Evolutionary conservation across 1,284 basidiomycete genomes (phyloP), one percentile per base, ranked within the genome.

Genomic region (Cutaneotrichosporon cutaneum): DNA sequence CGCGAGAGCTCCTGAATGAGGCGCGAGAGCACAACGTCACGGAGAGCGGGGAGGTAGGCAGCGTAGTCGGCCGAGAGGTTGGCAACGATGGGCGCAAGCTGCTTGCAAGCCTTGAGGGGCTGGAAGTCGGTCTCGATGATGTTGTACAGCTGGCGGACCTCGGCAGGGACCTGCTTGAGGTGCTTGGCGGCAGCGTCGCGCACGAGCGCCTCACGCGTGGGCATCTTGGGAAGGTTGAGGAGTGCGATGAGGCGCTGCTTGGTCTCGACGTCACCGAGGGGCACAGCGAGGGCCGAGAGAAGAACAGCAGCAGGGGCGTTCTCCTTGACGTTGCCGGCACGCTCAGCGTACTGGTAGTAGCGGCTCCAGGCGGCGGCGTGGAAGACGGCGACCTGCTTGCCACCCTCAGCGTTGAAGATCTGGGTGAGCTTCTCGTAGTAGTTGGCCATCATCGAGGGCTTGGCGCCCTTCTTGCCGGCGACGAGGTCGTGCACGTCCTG

Each of bases 391-490:
- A 92, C 92, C 70, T 92, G 83, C 65, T 77, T 78, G 54, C 77
- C 77, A 60, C 79, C 80, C 65, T 80, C 80, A 48, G 79, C 79
- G 66, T 82, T 82, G 76, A 99, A 99, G 73, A 99, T 97, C 72
- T 90, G 89, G 51, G 94, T 92, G 66, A 98, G 87, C 82, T 98
- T 98, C 80, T 98, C 94, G 82, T 98, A 99, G 82, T 98, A 99
- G 78, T 93, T 94, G 65, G 94, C 94, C 95, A 99, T 98, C 92
- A 98, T 97, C 8, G 88, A 85, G 0, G 93, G 92, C 45, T 90
- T 87, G 7, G 93, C 91, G 0, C 89, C 87, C 81, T 94, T 94
- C 80, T 96, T 96, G 68, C 77, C 74, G 59, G 81, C 79, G 69
- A 99, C 86, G 53, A 99, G 85, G 73, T 94, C 94, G 82, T 99